These are phyloP conservation scores for Astragalus glycyphyllos DNA, from an alignment of 306 rosid species.

Conservation along the genomic window DNA sequence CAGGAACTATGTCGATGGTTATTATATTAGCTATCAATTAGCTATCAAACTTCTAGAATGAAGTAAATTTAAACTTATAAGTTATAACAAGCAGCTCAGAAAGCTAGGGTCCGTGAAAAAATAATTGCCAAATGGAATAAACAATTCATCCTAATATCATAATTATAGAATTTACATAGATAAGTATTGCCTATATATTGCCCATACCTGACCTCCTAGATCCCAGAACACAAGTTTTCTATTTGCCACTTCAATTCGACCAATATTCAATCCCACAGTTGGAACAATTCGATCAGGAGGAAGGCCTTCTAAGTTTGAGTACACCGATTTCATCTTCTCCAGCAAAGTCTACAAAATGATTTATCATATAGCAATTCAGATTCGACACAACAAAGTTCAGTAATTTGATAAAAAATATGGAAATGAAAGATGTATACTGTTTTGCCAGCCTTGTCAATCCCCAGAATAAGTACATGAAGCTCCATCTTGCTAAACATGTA, in stretches of 20 bases:
- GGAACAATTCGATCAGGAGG: conserved; percentile 98
- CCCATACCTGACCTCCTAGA: conserved; percentile 97
- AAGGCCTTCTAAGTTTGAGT: conserved; percentile 84
- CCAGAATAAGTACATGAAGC: conserved; percentile 96
- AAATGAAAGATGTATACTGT: conserved; percentile 62
- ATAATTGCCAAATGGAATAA: conserved; percentile 20
- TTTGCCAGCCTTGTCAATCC: conserved; percentile 99
- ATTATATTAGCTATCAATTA: conserved; percentile 33
- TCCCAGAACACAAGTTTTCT: conserved; percentile 96
- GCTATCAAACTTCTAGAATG: conserved; percentile 29
- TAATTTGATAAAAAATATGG: conserved; percentile 24
- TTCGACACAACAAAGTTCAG: conserved; percentile 24
- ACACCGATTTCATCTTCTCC: conserved; percentile 88
- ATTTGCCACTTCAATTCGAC: conserved; percentile 85
- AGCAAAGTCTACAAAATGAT: conserved; percentile 75
- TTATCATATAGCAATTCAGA: conserved; percentile 25
- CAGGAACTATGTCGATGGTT: conserved; percentile 18
- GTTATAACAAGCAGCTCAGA: conserved; percentile 15
- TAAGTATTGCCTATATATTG: conserved; percentile 1
- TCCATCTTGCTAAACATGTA: conserved; percentile 85
- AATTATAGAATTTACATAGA: conserved; percentile 23
- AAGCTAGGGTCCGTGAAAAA: no score
- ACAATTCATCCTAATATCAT: conserved; percentile 10
- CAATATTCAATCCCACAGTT: conserved; percentile 97
- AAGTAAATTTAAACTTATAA: conserved; percentile 28